Conservation (phyloP, 192 early-diverging fungal species). For the Umbelopsis ramanniana region DNA sequence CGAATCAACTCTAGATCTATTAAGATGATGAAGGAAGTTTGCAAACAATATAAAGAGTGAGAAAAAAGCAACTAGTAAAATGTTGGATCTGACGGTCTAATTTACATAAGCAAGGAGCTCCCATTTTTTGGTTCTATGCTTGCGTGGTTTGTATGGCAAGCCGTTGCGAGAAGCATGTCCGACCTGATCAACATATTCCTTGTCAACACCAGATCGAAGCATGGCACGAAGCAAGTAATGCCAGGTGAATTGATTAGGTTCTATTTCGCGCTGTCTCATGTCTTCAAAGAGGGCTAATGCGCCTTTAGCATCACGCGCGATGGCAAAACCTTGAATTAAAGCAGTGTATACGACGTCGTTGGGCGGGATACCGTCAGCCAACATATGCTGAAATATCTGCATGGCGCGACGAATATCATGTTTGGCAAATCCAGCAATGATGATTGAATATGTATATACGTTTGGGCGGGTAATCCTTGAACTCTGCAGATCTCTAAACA, state of each 20-base stretch:
- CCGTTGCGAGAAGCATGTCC: conserved; percentile 14
- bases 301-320: conserved; percentile 26
- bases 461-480: conserved; percentile 16
- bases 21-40: not conserved
- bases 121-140: conserved; percentile 8
- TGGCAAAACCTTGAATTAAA: conserved; percentile 38
- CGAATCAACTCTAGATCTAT: not conserved
- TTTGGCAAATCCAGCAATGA: conserved; percentile 42
- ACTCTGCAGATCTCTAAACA: not conserved
- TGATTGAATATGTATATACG: conserved; percentile 38
- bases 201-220: conserved; percentile 30
- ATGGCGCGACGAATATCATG: conserved; percentile 25
- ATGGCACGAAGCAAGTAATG: conserved; percentile 36
- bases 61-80: not conserved
- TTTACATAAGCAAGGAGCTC: not conserved
- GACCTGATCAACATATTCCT: conserved; percentile 31
- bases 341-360: conserved; percentile 30
- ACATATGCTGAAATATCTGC: conserved; percentile 33
- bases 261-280: conserved; percentile 23
- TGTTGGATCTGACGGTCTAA: not conserved
- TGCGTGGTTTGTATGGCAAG: not conserved
- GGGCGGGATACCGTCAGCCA: conserved; percentile 20
- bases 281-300: conserved; percentile 28
- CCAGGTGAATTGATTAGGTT: conserved; percentile 33
- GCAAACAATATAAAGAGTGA: not conserved